Conservation (phyloP, 2,329 filamentous ascomycete species). For the Aspergillus pseudoviridinutans region DNA sequence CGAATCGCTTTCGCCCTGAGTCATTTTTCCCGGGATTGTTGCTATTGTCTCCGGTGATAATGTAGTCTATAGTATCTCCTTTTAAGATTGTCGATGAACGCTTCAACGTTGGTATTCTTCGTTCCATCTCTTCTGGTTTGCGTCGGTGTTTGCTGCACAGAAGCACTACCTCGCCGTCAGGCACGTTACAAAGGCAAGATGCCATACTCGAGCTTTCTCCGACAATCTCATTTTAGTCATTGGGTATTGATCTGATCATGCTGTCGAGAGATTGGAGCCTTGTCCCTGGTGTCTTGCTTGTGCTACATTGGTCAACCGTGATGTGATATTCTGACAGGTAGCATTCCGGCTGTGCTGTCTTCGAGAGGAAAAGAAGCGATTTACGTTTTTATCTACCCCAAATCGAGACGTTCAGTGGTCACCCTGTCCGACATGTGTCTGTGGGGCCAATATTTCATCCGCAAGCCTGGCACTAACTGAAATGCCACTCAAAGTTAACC, state of each 20-base stretch:
- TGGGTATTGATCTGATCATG: neutral
- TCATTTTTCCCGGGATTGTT: neutral
- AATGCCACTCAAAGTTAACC: neutral
- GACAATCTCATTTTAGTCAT: neutral
- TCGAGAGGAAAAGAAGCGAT: neutral
- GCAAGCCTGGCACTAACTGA: neutral
- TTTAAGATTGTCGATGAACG: neutral
- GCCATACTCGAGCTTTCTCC: neutral
- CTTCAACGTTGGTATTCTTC: neutral
- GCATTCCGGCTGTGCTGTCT: neutral
- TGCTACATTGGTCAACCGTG: neutral
- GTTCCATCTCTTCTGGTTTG: slow-evolving; percentile 1
- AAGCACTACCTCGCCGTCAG: neutral
- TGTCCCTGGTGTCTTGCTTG: neutral
- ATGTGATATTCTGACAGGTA: neutral
- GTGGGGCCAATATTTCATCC: neutral
- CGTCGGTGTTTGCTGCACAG: neutral
- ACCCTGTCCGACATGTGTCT: neutral
- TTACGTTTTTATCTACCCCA: neutral
- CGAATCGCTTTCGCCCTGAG: neutral
- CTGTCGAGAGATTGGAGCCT: neutral
- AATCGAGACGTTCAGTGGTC: neutral
- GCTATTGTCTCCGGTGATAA: slow-evolving; percentile 1
- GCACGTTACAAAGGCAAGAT: neutral
- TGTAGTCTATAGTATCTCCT: slow-evolving; percentile 9